Base-by-base conservation (phyloP, 1,139 yeast species). In the Debaryomyces nepalensis region DNA sequence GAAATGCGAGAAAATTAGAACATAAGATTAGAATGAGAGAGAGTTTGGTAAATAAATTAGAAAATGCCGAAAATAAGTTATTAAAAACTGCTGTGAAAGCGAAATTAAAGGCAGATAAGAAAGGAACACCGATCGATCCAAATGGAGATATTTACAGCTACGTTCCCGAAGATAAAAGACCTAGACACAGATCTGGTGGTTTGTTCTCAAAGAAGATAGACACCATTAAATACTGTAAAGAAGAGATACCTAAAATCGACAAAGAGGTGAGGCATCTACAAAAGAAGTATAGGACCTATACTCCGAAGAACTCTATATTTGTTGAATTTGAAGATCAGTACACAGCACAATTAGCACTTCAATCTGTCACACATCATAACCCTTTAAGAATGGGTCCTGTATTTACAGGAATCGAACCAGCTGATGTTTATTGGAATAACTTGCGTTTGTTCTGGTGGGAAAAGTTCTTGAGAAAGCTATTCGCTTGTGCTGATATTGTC, bases 361-460 rank as follows among this genome's bases (percentile, higher is more conserved):
- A 84, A 63, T 66, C 85, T 1, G 61, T 78, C 14, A 65, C 73
- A 19, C 80, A 75, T 64, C 84, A 72, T 63, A 66, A 60, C 49
- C 86, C 84, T 1, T 62, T 77, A 47, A 70, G 79, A 53, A 70
- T 75, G 63, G 46, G 56, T 19, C 79, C 83, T 7, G 68, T 73
- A 21, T 69, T 66, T 44, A 73, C 85, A 33, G 86, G 86, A 15
- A 65, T 77, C 43, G 75, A 79, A 37, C 88, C 91, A 4, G 75
- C 64, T 4, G 88, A 85, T 57, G 64, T 86, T 27, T 61, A 72
- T 49, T 86, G 93, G 93, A 59, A 73, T 20, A 85, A 83, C 55
- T 66, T 90, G 77, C 77, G 95, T 53, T 63, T 89, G 64, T 77
- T 79, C 50, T 87, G 96, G 95, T 84, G 90, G 86, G 95, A 86